Evolutionary conservation across 2,329 filamentous ascomycete genomes (phyloP).

Genomic region (Fusarium equiseti): DNA sequence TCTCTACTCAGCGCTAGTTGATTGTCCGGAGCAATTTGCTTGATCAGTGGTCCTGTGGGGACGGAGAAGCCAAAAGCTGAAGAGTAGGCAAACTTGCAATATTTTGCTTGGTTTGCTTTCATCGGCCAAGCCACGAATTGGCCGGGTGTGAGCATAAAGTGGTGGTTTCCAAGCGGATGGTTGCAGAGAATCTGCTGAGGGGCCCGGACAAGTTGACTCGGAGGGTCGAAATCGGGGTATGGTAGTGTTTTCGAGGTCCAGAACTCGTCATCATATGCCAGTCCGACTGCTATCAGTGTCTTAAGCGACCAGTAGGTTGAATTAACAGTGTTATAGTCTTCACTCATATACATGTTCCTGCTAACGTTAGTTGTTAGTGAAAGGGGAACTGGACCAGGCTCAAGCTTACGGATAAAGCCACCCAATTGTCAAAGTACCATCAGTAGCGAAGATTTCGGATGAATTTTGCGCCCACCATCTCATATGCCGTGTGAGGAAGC

Average conservation of each 20-base stretch:
- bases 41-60: slow-evolving; percentile 52
- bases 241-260: slow-evolving; percentile 57
- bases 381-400: rapidly evolving
- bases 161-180: slow-evolving; percentile 50
- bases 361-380: rapidly evolving
- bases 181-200: slow-evolving; percentile 62
- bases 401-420: slow-evolving; percentile 49
- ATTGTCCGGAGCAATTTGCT: slow-evolving; percentile 53
- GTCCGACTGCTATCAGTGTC: slow-evolving; percentile 57
- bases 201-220: slow-evolving; percentile 24
- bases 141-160: slow-evolving; percentile 57
- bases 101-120: slow-evolving; percentile 59
- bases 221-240: slow-evolving; percentile 28
- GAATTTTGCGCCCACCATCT: slow-evolving; percentile 61
- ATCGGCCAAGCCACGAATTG: slow-evolving; percentile 55
- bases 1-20: slow-evolving; percentile 49
- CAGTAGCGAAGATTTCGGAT: slow-evolving; percentile 59
- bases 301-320: slow-evolving; percentile 61
- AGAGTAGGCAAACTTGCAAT: slow-evolving; percentile 62
- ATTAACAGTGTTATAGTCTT: slow-evolving; percentile 59
- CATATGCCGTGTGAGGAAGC: slow-evolving; percentile 62
- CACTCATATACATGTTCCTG: slow-evolving; percentile 65
- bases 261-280: slow-evolving; percentile 56
- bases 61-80: slow-evolving; percentile 61
- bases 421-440: slow-evolving; percentile 64